These are phyloP conservation scores for Tilletia horrida DNA, from an alignment of 1,284 basidiomycete genomes.

Conservation along the genomic window DNA sequence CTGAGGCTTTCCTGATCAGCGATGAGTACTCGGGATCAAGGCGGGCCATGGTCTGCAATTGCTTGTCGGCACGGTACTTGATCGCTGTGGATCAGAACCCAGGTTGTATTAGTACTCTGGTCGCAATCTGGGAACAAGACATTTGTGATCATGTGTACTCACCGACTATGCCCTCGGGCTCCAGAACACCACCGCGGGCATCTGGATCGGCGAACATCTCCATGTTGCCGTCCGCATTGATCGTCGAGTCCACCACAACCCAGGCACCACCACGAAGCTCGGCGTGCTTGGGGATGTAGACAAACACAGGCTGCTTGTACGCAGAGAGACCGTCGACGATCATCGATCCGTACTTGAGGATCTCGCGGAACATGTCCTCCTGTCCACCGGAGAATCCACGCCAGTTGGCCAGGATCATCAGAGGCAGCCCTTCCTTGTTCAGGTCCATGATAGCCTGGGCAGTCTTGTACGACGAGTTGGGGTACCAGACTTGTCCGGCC, in stretches of 20 bases:
- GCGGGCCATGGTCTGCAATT: constrained; percentile 89
- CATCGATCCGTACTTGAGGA: constrained; percentile 57
- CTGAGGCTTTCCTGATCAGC: constrained; percentile 66
- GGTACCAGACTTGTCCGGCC: constrained; percentile 99
- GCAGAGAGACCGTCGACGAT: constrained; percentile 96
- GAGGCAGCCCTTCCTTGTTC: constrained; percentile 89
- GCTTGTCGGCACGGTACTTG: constrained; percentile 66
- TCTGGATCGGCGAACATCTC: constrained; percentile 84
- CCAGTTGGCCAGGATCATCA: constrained; percentile 99
- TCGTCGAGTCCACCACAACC: constrained; percentile 97
- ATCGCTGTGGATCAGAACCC: constrained; percentile 41
- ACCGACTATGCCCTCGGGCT: constrained; percentile 91
- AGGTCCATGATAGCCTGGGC: constrained; percentile 99
- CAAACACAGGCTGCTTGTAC: constrained; percentile 98
- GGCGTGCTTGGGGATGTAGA: constrained; percentile 97
- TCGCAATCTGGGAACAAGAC: not conserved
- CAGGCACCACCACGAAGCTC: constrained; percentile 98
- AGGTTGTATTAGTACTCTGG: not conserved
- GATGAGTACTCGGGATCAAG: constrained; percentile 79
- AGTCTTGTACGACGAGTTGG: constrained; percentile 99
- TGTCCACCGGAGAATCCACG: constrained; percentile 99
- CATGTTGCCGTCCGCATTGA: constrained; percentile 90
- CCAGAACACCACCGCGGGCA: constrained; percentile 85
- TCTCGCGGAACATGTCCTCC: constrained; percentile 76
- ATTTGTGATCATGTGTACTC: too few species aligned